A percentile compares a stretch with the other conserved stretches of the same genome.
These are phyloP conservation scores for Monotropa hypopitys DNA, from an alignment of 179 eudicot genomes.

Conservation along the genomic window DNA sequence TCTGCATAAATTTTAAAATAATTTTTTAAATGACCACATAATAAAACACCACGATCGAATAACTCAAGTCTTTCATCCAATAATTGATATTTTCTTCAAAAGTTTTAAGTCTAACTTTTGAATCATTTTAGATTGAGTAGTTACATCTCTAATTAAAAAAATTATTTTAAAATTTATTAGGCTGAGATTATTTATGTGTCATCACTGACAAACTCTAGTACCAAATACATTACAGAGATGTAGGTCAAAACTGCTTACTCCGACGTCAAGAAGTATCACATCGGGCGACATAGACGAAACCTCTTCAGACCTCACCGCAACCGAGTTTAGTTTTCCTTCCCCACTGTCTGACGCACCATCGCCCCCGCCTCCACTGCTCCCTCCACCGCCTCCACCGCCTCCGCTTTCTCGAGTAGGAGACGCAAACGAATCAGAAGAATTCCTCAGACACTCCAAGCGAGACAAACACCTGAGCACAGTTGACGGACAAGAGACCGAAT, in stretches of 20 bases:
- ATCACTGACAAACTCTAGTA: too few species aligned
- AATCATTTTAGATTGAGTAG: too few species aligned
- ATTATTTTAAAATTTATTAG: too few species aligned
- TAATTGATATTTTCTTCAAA: too few species aligned
- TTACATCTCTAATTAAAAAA: too few species aligned
- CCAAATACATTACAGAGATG: not conserved
- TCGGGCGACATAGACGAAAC: constrained; percentile 44
- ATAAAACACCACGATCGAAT: too few species aligned
- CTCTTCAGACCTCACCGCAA: constrained; percentile 28
- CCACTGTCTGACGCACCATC: constrained; percentile 35
- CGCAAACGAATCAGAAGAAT: constrained; percentile 34
- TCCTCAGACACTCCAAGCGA: constrained; percentile 25
- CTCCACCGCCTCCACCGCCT: constrained; percentile 19
- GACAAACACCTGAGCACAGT: constrained; percentile 1
- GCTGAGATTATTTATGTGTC: too few species aligned
- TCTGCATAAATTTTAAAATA: too few species aligned
- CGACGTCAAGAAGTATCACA: constrained; percentile 79
- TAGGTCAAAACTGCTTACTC: constrained; percentile 25
- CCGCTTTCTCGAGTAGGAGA: constrained; percentile 33
- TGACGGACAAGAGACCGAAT: constrained; percentile 7
- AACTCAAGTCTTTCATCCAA: too few species aligned
- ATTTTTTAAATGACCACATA: too few species aligned
- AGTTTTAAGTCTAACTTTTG: too few species aligned
- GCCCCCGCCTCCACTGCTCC: constrained; percentile 38
- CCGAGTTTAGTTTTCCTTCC: constrained; percentile 25